Evolutionary conservation across 306 rosid species (phyloP).

Genomic region (Corylus americana): DNA sequence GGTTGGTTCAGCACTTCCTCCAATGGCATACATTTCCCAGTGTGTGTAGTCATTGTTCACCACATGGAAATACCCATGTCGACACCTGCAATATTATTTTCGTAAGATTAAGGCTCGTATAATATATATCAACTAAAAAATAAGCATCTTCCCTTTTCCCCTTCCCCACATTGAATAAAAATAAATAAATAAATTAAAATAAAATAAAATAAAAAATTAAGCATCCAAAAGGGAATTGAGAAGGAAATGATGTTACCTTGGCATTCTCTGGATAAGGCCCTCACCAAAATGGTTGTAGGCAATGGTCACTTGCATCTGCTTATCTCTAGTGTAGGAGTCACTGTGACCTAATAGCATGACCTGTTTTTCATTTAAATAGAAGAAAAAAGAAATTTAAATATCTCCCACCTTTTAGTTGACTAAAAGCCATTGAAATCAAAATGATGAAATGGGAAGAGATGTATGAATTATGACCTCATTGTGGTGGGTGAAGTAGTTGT

Average conservation of each 20-base stretch:
- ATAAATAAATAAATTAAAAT: too few relatives aligned
- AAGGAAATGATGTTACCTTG: slow-evolving; percentile 59
- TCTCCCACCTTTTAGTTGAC: neutral
- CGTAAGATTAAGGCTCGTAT: neutral
- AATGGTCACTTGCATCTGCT: slow-evolving; percentile 95
- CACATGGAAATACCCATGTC: slow-evolving; percentile 98
- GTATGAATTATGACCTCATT: slow-evolving; percentile 57
- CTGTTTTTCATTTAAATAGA: slow-evolving; percentile 37
- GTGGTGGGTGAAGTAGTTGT: slow-evolving; percentile 89
- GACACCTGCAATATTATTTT: slow-evolving; percentile 67
- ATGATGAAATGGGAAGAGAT: neutral
- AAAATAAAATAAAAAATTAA: neutral
- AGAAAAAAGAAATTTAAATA: neutral
- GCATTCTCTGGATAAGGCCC: slow-evolving; percentile 97
- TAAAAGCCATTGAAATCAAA: neutral
- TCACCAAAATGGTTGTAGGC: slow-evolving; percentile 99
- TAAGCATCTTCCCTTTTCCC: too few relatives aligned
- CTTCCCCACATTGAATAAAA: too few relatives aligned
- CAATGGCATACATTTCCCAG: slow-evolving; percentile 98
- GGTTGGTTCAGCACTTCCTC: slow-evolving; percentile 97
- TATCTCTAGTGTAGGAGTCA: slow-evolving; percentile 80
- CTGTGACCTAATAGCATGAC: slow-evolving; percentile 94
- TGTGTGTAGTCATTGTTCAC: slow-evolving; percentile 98
- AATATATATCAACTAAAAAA: neutral
- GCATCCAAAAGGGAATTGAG: neutral